Evolutionary conservation across 2,329 filamentous ascomycete genomes (phyloP).

Genomic region (Arthrinium phaeospermum): DNA sequence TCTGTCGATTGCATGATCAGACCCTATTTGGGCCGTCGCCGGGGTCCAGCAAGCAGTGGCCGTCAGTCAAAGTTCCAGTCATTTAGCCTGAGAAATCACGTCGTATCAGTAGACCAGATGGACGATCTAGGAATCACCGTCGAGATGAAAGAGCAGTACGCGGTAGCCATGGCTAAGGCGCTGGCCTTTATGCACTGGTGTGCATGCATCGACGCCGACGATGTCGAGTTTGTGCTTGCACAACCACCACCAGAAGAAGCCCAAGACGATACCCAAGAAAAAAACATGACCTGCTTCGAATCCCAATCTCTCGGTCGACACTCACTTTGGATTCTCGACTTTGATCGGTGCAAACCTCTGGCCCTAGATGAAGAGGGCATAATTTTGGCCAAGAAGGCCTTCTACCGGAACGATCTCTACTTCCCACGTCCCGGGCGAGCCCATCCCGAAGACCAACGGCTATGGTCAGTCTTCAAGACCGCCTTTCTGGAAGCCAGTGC

Average conservation of each 20-base stretch:
- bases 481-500: background rate
- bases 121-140: background rate
- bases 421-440: background rate
- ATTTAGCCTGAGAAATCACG: background rate
- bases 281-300: background rate
- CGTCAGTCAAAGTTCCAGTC: background rate
- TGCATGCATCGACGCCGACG: background rate
- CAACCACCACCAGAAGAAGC: background rate
- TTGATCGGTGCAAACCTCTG: background rate
- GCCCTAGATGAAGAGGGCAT: background rate
- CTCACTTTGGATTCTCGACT: conserved; percentile 1
- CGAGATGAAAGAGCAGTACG: background rate
- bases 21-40: background rate
- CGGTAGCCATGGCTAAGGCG: background rate
- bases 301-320: background rate
- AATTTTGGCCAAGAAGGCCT: background rate
- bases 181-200: conserved; percentile 6
- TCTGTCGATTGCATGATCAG: background rate
- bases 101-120: background rate
- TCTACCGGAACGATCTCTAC: conserved; percentile 1
- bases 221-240: background rate
- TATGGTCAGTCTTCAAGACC: background rate
- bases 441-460: background rate
- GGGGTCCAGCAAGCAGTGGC: background rate
- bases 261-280: background rate